phyloP scores from a whole-genome alignment of 805 yeast species.

The Candida morakotiae region DNA sequence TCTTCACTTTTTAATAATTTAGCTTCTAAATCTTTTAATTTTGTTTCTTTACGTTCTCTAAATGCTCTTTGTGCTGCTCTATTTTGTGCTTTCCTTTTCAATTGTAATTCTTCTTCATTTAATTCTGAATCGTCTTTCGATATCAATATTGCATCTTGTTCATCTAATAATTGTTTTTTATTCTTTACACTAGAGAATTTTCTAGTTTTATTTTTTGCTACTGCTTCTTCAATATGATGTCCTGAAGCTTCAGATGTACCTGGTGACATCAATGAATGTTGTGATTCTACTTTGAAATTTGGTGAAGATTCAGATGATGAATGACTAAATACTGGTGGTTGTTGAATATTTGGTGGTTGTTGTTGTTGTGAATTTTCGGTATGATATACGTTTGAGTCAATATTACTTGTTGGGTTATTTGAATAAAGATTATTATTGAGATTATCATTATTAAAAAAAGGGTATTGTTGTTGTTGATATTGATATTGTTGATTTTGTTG shows the following conservation, averaged over 20 bases:
- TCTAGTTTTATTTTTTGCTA: conserved; percentile 1
- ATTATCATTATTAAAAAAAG: not conserved
- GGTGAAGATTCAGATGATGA: conserved; percentile 7
- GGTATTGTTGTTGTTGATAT: conserved; percentile 4
- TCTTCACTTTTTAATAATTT: conserved; percentile 56
- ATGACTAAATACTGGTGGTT: not conserved
- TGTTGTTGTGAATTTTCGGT: not conserved
- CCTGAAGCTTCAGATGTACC: conserved; percentile 8
- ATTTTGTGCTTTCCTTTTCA: conserved; percentile 71
- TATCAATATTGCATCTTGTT: conserved; percentile 32
- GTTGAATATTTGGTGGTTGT: not conserved
- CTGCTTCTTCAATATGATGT: not conserved
- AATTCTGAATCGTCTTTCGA: conserved; percentile 35
- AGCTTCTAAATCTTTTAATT: conserved; percentile 60
- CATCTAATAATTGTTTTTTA: conserved; percentile 27
- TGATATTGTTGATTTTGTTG: not conserved
- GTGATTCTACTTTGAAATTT: not conserved
- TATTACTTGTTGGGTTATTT: not conserved
- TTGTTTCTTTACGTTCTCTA: conserved; percentile 74
- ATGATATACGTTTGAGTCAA: not conserved
- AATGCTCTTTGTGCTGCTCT: conserved; percentile 87
- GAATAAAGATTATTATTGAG: not conserved
- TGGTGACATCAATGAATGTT: conserved; percentile 6
- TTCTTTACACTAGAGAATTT: conserved; percentile 10
- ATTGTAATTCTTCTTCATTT: conserved; percentile 39